Base-by-base conservation (phyloP, 2,329 filamentous ascomycete genomes). In the Magnaporthales sp. region DNA sequence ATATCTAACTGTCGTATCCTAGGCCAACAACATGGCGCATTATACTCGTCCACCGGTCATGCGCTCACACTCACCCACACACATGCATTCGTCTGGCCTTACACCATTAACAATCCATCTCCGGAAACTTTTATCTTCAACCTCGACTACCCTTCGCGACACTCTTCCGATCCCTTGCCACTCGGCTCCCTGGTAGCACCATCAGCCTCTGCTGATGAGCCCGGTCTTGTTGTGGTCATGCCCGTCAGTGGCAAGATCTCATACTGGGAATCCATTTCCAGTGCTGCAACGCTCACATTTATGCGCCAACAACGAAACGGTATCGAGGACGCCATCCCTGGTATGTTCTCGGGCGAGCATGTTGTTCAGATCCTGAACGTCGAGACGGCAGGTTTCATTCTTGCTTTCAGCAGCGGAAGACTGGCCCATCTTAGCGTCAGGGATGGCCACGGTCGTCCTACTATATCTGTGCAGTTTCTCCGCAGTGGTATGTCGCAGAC, bases 221-320 rank as follows among this genome's bases (percentile, higher is more conserved):
- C 93, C 38, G 95, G 95, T 2, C 83, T 99, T 51, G 87, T 99
- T 30, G 86, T 97, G 51, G 84, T 98, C 51, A 91, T 94, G 80
- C 91, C 94, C 13, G 86, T 86, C 22, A 93, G 84, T 63, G 95
- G 95, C 65, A 93, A 89, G 76, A 87, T 98, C 65, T 89, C 92
- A 61, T 98, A 95, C 77, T 98, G 95, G 93, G 95, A 98, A 75
- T 96, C 92, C 54, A 91, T 98, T 69, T 93, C 94, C 67, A 93
- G 89, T 76, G 93, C 92, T 10, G 91, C 93, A 54, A 92, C 92
- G 0, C 84, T 96, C 66, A 91, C 91, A 69, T 86, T 96, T 56
- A 91, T 94, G 73, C 89, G 91, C 70, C 90, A 96, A 74, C 91
- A 91, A 73, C 88, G 91, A 70, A 89, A 88, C 70, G 91, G 91